Base-by-base conservation (phyloP, 805 yeast species). In the Blastobotrys americana region DNA sequence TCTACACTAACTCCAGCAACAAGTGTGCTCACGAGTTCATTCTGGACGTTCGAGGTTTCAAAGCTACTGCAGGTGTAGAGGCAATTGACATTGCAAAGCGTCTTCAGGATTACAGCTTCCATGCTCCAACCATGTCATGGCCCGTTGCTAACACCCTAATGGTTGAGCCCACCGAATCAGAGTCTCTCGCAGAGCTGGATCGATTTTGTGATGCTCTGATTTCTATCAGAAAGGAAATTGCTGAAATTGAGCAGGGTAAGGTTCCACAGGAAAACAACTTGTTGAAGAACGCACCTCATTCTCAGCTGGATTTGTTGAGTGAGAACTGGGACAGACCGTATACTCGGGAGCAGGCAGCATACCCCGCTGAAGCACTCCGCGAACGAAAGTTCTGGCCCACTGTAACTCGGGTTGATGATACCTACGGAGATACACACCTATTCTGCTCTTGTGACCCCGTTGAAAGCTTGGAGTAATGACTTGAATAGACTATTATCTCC, bases 151-250 rank as follows among this genome's bases (percentile, higher is more conserved):
- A 95, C 50, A 93, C 98, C 2, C 74, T 93, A 56, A 93, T 93
- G 98, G 79, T 93, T 51, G 98, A 93, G 69, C 98, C 98, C 48
- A 93, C 98, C 2, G 98, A 93, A 68, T 82, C 93, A 16, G 98
- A 93, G 68, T 79, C 87, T 59, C 67, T 82, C 58, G 84, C 73
- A 45, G 98, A 93, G 68, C 72, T 93, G 50, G 90, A 93, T 66
- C 76, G 97, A 58, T 90, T 93, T 66, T 81, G 88, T 45, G 88
- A 87, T 52, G 77, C 97, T 1, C 74, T 93, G 73, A 78, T 93
- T 48, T 65, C 86, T 3, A 93, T 93, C 50, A 80, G 89, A 60
- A 63, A 68, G 44, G 98, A 93, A 67, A 89, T 93, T 55, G 80
- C 76, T 41, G 82, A 78, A 6, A 78, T 80, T 44, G 79, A 82